Evolutionary conservation across 352 stramenopile genomes (phyloP).

Genomic region (Phytophthora fragariaefolia): DNA sequence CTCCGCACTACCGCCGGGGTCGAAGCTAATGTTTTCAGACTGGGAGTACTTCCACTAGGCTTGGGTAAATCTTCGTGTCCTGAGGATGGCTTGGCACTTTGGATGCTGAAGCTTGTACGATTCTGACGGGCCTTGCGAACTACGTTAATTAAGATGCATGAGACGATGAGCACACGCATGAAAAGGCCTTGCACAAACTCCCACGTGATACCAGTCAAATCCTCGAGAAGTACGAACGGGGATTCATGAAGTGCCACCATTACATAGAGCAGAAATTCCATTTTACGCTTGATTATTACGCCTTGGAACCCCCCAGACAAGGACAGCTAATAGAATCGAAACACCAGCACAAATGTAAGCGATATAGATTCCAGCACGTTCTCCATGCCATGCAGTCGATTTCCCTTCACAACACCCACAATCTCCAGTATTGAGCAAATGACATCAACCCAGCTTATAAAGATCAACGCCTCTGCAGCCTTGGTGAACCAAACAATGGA

Average conservation of each 20-base stretch:
- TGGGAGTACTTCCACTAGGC: not conserved
- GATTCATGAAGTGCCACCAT: conserved; percentile 28
- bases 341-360: conserved; percentile 33
- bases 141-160: conserved; percentile 16
- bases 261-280: conserved; percentile 25
- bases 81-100: not conserved
- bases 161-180: conserved; percentile 21
- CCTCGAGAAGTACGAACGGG: conserved; percentile 15
- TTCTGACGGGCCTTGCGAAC: not conserved
- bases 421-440: conserved; percentile 4
- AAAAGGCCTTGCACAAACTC: conserved; percentile 27
- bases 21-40: not conserved
- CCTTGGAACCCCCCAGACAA: conserved; percentile 20
- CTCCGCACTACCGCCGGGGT: not conserved
- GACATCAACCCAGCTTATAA: conserved; percentile 18
- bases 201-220: conserved; percentile 22
- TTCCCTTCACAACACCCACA: not conserved
- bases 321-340: conserved; percentile 38
- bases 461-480: conserved; percentile 29
- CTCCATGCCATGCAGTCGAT: conserved; percentile 6
- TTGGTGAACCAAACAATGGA: conserved; percentile 38
- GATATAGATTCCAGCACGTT: conserved; percentile 30
- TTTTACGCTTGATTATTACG: conserved; percentile 20
- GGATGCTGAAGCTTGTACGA: not conserved
- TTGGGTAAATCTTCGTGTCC: not conserved